Base-by-base conservation (phyloP, 257 asterid species). In the Solanum ahanhuiri region DNA sequence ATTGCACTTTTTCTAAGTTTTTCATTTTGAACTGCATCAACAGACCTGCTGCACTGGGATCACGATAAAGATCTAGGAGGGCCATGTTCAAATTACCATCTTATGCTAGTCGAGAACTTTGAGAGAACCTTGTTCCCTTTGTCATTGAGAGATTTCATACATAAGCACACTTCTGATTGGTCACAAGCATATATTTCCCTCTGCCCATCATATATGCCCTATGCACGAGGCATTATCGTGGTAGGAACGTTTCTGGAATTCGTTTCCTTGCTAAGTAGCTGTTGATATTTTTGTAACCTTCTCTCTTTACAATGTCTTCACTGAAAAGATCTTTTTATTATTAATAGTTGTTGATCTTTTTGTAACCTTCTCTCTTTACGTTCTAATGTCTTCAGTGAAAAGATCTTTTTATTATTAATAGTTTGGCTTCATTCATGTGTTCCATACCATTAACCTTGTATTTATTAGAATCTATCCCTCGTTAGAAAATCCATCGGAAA, bases 161-260 rank as follows among this genome's bases (percentile, higher is more conserved):
- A 34, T 34, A 34, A 83, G 70, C 83, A 90, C 8, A 94, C 94
- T 34, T 69, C 25, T 86, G 85, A 92, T 84, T 85, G 87, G 17
- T 85, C 94, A 20, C 89, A 90, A 89, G 93, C 85, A 60, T 84
- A 82, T 92, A 34, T 34, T 31, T 90, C 90, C 79, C 94, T 93
- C 48, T 88, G 92, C 77, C 84, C 45, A 22, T 75, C 83, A 39
- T 73, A 89, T 2, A 89, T 86, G 70, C 91, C 92, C 57, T 91
- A 83, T 85, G 88, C 93, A 82, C 89, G 90, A 85, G 95, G 91
- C 86, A 93, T 90, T 79, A 87, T 94, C 63, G 77, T 89, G 92
- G 89, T 88, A 87, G 97, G 95, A 93, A 89, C 57, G 25, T 45
- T 82, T 85, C 54, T 9, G 18, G 30, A 41, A 39, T 66, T 17